These are phyloP conservation scores for Wallemia ichthyophaga DNA, from an alignment of 1,284 basidiomycete genomes.

Conservation along the genomic window DNA sequence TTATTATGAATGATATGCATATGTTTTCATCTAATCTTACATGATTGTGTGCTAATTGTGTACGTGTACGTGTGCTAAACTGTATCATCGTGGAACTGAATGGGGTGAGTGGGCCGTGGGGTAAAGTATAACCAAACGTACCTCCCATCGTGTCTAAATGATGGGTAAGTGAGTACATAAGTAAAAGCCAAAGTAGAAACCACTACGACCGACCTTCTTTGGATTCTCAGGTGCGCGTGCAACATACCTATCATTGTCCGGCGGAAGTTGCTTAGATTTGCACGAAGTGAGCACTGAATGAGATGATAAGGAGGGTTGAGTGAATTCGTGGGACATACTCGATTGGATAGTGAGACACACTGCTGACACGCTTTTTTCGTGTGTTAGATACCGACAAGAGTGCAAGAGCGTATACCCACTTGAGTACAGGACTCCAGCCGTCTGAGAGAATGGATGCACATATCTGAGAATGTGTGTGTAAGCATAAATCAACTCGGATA, in stretches of 20 bases:
- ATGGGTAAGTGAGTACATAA: too few relatives aligned
- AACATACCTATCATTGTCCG: constrained; percentile 7
- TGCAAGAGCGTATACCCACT: too few relatives aligned
- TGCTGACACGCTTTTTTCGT: neutral
- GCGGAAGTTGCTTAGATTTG: constrained; percentile 8
- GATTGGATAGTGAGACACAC: neutral
- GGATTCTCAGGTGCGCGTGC: neutral
- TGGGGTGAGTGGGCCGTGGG: neutral
- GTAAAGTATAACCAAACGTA: neutral
- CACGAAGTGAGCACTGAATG: constrained; percentile 2
- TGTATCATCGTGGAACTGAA: neutral
- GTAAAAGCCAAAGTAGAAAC: too few relatives aligned
- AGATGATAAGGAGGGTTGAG: neutral
- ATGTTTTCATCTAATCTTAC: neutral
- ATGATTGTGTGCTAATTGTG: neutral
- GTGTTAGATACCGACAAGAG: too few relatives aligned
- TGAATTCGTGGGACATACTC: neutral
- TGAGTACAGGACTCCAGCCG: neutral
- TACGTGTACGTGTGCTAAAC: neutral
- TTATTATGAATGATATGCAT: too few relatives aligned
- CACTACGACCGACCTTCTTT: constrained; percentile 1
- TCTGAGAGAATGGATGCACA: neutral
- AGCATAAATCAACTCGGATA: neutral
- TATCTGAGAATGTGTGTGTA: neutral
- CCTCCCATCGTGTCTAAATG: neutral